Conservation (phyloP, 2,329 filamentous ascomycete species). For the Clonostachys solani region DNA sequence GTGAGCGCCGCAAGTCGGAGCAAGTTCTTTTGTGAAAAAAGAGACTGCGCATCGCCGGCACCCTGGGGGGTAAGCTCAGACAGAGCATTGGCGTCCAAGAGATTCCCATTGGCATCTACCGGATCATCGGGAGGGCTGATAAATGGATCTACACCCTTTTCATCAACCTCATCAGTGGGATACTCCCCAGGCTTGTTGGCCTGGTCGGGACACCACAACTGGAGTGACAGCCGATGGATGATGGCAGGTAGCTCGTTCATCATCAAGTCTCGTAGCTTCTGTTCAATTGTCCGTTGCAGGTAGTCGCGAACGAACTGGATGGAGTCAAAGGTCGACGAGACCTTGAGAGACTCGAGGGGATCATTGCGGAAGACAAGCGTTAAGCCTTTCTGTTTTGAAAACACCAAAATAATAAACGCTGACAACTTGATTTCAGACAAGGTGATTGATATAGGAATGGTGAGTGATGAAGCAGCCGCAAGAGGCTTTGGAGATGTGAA, state of each 20-base stretch:
- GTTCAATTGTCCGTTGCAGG: constrained; percentile 92
- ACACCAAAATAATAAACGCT: constrained; percentile 95
- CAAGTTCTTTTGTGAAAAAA: constrained; percentile 95
- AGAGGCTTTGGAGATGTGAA: constrained; percentile 93
- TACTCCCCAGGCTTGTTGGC: constrained; percentile 39
- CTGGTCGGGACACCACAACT: constrained; percentile 87
- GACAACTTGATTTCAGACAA: constrained; percentile 93
- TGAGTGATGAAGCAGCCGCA: constrained; percentile 85
- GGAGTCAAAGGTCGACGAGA: constrained; percentile 97
- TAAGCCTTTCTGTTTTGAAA: constrained; percentile 94
- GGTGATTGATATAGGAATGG: constrained; percentile 96
- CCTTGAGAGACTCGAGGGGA: constrained; percentile 93
- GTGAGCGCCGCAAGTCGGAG: constrained; percentile 76
- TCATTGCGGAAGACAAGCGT: constrained; percentile 98
- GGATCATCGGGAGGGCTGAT: constrained; percentile 77
- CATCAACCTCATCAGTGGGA: constrained; percentile 44
- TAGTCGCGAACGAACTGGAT: constrained; percentile 98
- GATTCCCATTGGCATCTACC: constrained; percentile 75
- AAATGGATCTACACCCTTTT: constrained; percentile 72
- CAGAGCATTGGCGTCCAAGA: constrained; percentile 70
- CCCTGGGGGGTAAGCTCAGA: constrained; percentile 76
- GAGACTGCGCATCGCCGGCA: constrained; percentile 75
- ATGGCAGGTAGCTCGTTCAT: constrained; percentile 98
- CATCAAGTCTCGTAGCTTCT: constrained; percentile 85
- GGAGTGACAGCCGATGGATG: constrained; percentile 85